Evolutionary conservation across 306 rosid genomes (phyloP), one percentile per base, ranked within the genome.

Genomic region (Sindora glabra): DNA sequence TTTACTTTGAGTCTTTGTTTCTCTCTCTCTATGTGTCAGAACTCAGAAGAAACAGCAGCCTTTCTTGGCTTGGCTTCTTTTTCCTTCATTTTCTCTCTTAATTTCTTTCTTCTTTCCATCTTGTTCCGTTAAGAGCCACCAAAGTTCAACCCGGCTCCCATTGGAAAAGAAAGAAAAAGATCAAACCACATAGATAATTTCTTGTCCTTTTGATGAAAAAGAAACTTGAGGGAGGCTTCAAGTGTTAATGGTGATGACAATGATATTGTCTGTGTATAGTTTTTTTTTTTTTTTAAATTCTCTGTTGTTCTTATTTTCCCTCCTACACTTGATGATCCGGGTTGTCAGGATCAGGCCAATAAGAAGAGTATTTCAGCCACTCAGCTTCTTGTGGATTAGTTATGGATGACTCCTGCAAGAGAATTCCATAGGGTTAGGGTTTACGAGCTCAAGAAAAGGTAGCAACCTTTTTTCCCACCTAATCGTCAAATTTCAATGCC

Each of bases 331-430:
- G 95, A 68, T 78, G 89, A 82, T 86, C 82, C 64, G 82, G 83
- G 81, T 83, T 81, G 84, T 84, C 84, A 55, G 97, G 84, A 58
- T 89, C 97, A 53, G 94, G 83, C 99, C 99, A 92, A 65, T 78
- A 92, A 56, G 96, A 65, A 51, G 99, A 84, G 74, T 89, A 92
- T 65, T 89, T 92, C 90, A 92, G 71, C 99, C 99, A 92, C 46
- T 92, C 99, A 57, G 87, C 76, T 70, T 89, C 99, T 77, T 89
- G 86, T 24, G 71, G 81, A 67, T 81, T 86, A 71, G 79, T 19
- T 38, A 86, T 85, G 30, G 94, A 70, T 76, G 95, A 53, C 24
- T 86, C 97, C 99, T 86, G 80, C 64, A 23, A 66, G n/a, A 30
- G 33, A 58, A 80, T 59, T 3, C n/a, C 12, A 62, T 70, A 79